A percentile compares a stretch with the other conserved stretches of the same genome.
phyloP scores from a whole-genome alignment of 2,329 filamentous ascomycete genomes.

The Ophiostoma quercus region DNA sequence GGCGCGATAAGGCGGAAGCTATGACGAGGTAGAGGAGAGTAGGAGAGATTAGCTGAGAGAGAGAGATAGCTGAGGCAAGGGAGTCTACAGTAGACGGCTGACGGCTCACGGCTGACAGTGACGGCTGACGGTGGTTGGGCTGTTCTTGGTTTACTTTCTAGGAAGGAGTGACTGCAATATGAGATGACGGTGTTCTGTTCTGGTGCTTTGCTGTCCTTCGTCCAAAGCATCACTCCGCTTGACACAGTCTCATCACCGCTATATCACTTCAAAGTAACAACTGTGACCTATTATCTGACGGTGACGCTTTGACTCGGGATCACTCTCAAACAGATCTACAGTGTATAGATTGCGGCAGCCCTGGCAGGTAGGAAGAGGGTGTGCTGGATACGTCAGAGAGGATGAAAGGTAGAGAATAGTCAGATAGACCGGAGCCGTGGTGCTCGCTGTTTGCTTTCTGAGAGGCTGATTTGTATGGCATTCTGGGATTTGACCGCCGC shows the following conservation, averaged over 20 bases:
- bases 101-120: neutral
- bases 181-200: neutral
- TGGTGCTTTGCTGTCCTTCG: neutral
- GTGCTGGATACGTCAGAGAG: constrained; percentile 4
- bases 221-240: neutral
- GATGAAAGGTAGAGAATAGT: too few species aligned
- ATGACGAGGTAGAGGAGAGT: neutral
- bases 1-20: neutral
- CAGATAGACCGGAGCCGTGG: too few species aligned
- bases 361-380: neutral
- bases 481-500: neutral
- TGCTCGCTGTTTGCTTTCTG: too few species aligned
- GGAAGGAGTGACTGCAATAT: neutral
- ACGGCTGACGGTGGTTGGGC: neutral
- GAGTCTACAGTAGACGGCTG: neutral
- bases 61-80: constrained; percentile 9
- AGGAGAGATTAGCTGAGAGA: neutral
- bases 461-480: neutral
- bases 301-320: neutral
- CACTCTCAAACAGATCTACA: neutral
- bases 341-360: neutral
- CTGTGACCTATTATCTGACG: neutral
- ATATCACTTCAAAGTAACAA: too few species aligned
- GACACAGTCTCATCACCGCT: neutral
- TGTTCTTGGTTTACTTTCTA: too few species aligned